Base-by-base conservation (phyloP, 352 stramenopile species). In the Phytophthora pseudosyringae region DNA sequence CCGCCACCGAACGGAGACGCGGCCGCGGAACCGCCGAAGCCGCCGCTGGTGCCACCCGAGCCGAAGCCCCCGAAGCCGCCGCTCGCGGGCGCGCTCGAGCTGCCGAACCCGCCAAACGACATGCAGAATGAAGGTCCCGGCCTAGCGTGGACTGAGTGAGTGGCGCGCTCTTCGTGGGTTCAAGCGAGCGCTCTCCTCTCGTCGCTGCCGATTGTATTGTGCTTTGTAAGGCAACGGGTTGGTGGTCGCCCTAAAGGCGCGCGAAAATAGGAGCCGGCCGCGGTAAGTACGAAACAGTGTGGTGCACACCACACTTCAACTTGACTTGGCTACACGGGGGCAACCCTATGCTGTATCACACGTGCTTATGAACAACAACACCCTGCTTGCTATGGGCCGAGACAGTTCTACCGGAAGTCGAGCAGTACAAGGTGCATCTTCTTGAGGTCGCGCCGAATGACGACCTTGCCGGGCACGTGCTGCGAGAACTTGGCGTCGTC, bases 401-500 rank as follows among this genome's bases (percentile, higher is more conserved):
- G 21, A 43, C 48, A 13, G 3, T 26, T 12, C 39, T 69, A 73
- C 57, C 78, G 73, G 41, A 80, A 88, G 54, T 93, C 85, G 16
- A 93, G 68, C 13, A 88, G 60, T 15, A 93, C 76, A 11, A 93
- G 68, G 21, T 87, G 79, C 85, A 93, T 93, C 71, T 93, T 93
- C 58, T 90, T 89, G 9, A 93, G 80, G 43, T 91, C 80, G 15
- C 80, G 78, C 0, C 79, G 70, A 18, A 90, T 86, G 1, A 68
- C 69, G 12, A 93, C 83, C 1, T 68, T 72, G 12, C 85, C 85
- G 0, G 81, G 82, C 5, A 93, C 83, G 26, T 74, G 59, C 32
- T 67, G 56, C 1, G 85, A 75, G 50, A 94, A 92, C 59, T 89
- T 90, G 3, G 81, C 79, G 18, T 82, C 70, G 60, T 95, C 84